phyloP scores from a whole-genome alignment of 2,329 filamentous ascomycete species.

The Ilyonectria destructans region DNA sequence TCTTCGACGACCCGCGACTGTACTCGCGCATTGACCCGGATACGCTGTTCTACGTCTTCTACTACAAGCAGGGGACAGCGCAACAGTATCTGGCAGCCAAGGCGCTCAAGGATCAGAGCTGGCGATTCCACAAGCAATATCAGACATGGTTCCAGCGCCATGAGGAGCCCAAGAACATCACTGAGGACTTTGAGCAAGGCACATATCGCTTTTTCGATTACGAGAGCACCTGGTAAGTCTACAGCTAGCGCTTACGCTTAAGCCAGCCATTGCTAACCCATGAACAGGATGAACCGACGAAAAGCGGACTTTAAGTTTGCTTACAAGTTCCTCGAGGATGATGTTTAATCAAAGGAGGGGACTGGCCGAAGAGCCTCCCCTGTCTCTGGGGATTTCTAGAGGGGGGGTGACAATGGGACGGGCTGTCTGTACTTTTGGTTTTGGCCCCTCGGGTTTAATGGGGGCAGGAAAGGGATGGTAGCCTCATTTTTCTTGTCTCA shows the following conservation, averaged over 20 bases:
- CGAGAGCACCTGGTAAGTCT: conserved; percentile 94
- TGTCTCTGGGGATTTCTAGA: conserved; percentile 12
- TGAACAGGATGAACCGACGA: conserved; percentile 92
- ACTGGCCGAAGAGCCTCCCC: conserved; percentile 3
- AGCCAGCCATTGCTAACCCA: conserved; percentile 36
- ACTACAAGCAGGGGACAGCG: conserved; percentile 96
- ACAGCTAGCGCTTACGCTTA: no score
- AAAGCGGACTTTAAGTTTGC: conserved; percentile 99
- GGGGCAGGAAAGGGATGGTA: conserved; percentile 32
- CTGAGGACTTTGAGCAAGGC: conserved; percentile 98
- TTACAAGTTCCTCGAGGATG: conserved; percentile 98
- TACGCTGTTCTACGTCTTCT: conserved; percentile 98
- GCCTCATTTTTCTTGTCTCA: conserved; percentile 31
- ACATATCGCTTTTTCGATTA: conserved; percentile 99
- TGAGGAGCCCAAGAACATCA: conserved; percentile 98
- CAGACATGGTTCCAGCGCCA: conserved; percentile 99
- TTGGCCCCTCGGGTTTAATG: conserved; percentile 26
- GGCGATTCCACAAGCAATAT: conserved; percentile 99
- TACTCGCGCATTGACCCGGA: conserved; percentile 95
- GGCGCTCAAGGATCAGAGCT: conserved; percentile 97
- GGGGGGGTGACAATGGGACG: conserved; percentile 17
- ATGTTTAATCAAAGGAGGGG: conserved; percentile 68
- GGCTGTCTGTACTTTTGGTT: conserved; percentile 30
- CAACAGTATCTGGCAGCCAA: conserved; percentile 97
- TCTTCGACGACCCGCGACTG: conserved; percentile 91